Conservation (phyloP, 2,329 filamentous ascomycete genomes). For the Aspergillus oerlinghausenensis region DNA sequence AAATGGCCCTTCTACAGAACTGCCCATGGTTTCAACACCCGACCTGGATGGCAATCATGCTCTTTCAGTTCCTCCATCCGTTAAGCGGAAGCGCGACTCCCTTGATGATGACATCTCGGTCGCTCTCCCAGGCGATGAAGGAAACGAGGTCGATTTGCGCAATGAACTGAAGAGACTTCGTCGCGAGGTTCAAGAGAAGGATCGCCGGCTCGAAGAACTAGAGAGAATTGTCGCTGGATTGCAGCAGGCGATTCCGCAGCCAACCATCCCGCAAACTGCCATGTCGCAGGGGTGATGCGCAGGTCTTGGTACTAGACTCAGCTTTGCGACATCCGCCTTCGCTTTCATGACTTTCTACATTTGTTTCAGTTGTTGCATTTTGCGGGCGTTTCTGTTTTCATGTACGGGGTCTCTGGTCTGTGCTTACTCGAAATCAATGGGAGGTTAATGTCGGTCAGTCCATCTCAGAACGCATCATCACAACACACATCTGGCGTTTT, state of each 20-base stretch:
- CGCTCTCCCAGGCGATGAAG: slow-evolving; percentile 29
- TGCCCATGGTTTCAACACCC: slow-evolving; percentile 26
- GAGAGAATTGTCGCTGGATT: slow-evolving; percentile 36
- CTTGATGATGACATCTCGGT: slow-evolving; percentile 23
- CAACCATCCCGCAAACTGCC: slow-evolving; percentile 30
- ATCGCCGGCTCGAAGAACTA: slow-evolving; percentile 39
- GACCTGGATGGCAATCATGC: slow-evolving; percentile 29
- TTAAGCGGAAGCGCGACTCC: slow-evolving; percentile 35
- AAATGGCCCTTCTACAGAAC: slow-evolving; percentile 26
- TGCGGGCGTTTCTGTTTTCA: slow-evolving; percentile 26
- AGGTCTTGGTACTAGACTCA: not conserved
- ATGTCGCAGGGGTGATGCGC: slow-evolving; percentile 13
- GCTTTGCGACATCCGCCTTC: slow-evolving; percentile 2
- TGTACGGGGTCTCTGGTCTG: slow-evolving; percentile 17
- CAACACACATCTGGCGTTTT: slow-evolving; percentile 27
- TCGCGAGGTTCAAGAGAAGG: slow-evolving; percentile 59
- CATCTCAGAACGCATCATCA: slow-evolving; percentile 18
- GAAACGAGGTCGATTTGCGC: slow-evolving; percentile 47
- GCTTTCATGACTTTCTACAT: slow-evolving; percentile 6
- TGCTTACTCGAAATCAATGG: slow-evolving; percentile 15
- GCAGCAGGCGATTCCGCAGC: slow-evolving; percentile 35
- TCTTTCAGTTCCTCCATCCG: slow-evolving; percentile 22
- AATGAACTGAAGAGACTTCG: slow-evolving; percentile 64
- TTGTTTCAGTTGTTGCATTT: slow-evolving; percentile 25
- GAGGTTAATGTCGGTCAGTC: slow-evolving; percentile 21